Evolutionary conservation across 2,329 filamentous ascomycete species (phyloP), one percentile per base, ranked within the genome.

Genomic region (Diaporthe helianthi): DNA sequence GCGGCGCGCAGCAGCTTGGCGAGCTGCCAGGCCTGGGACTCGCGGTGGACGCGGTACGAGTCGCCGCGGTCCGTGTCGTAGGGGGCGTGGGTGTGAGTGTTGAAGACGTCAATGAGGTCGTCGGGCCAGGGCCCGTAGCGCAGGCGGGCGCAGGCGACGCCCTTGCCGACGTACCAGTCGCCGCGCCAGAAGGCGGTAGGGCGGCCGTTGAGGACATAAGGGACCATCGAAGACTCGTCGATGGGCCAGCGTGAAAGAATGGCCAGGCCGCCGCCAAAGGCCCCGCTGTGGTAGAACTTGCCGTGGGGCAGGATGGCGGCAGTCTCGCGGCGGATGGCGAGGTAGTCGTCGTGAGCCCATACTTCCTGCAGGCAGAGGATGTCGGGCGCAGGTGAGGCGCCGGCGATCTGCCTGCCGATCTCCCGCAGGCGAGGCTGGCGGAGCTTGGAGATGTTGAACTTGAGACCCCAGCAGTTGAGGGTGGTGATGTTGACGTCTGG

Each of bases 141-240:
- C 74, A 98, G 91, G 72, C 87, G 87, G 2, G 95, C 95, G 76
- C 88, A 92, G 8, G 95, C 96, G 51, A 98, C 90, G 19, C 96
- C 96, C 79, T 98, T 98, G 0, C 96, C 96, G 12, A 98, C 94
- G 77, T 90, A 98, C 93, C 95, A 98, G 79, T 98, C 95, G 13
- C 96, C 96, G 71, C 95, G 86, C 82, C 92, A 98, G 80, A 98
- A 97, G 5, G 95, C 95, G 12, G 94, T 95, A 7, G 96, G 96
- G 22, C 95, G 88, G 22, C 96, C 96, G 79, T 97, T 98, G 65
- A 99, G 86, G n/a, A 93, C 89, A 78, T 98, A 99, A 4, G 85
- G 86, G 73, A 89, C 86, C 93, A 98, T 97, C 76, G 86, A 90
- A 79, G 91, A 94, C 82, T 97, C 92, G 75, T 93, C 91, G 73